Evolutionary conservation across 768 basidiomycete genomes (phyloP).

Genomic region (Collybia sp.): DNA sequence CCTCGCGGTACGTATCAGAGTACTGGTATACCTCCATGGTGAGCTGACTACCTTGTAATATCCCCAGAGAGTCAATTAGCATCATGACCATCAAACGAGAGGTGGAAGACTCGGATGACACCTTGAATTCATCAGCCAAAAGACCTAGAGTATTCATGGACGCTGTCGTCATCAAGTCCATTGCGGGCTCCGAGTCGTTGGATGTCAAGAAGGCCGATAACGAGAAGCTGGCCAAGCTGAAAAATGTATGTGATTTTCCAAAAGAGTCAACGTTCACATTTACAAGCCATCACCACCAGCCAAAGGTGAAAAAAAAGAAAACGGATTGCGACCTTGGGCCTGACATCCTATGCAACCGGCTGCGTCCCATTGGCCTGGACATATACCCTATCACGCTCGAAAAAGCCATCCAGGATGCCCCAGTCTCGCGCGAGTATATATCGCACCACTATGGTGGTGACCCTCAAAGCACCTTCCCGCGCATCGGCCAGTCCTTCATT

Average conservation of each 20-base stretch:
- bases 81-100: too few species aligned
- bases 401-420: slow-evolving; percentile 16
- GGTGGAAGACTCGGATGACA: too few species aligned
- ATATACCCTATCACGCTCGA: slow-evolving; percentile 19
- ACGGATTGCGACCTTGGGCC: not conserved
- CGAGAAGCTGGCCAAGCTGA: not conserved
- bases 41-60: too few species aligned
- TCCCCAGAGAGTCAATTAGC: too few species aligned
- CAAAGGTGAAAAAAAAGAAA: slow-evolving; percentile 14
- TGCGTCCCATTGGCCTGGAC: slow-evolving; percentile 16
- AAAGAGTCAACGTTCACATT: too few species aligned
- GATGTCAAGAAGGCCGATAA: not conserved
- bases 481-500: slow-evolving; percentile 11
- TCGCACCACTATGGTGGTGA: slow-evolving; percentile 29
- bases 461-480: slow-evolving; percentile 20
- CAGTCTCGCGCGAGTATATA: slow-evolving; percentile 23
- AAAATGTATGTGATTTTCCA: not conserved
- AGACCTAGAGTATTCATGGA: not conserved
- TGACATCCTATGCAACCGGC: slow-evolving; percentile 6
- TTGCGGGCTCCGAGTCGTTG: not conserved
- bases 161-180: not conserved
- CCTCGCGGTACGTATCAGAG: too few species aligned
- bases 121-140: not conserved
- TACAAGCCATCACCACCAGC: slow-evolving; percentile 2
- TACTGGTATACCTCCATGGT: too few species aligned